Evolutionary conservation across 495 filamentous ascomycete species (phyloP), one percentile per base, ranked within the genome.

Genomic region (Usnea hakonensis): DNA sequence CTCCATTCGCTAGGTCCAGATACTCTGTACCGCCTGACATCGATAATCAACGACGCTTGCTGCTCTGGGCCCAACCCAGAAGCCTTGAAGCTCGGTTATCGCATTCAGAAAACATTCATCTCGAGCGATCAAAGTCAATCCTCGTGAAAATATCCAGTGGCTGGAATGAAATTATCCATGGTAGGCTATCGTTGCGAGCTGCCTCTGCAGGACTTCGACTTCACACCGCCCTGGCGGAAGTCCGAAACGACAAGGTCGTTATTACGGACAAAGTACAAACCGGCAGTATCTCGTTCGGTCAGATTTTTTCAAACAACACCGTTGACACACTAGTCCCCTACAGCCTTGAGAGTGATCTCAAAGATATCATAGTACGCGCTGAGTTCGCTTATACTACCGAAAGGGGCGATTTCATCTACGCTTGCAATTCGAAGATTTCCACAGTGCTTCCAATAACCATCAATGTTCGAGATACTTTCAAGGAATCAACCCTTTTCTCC

Each of bases 381-480:
- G 92, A 97, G 63, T 78, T 94, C 26, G 77, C 74, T 2, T 99
- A 97, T 68, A 78, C 83, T 21, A 97, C 93, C 0, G 79, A 85
- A 7, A 75, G 82, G 17, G 91, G 90, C 2, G 76, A 72, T 36
- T 97, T 94, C 65, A 76, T 79, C 57, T 96, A 87, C 68, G 76
- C 74, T 38, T 81, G 81, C 54, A 84, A 81, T 28, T 79, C 78
- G 14, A 79, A 81, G n/a, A 76, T 90, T 30, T 81, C 85, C 2
- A 86, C 89, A 9, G 75, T 83, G 21, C 77, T 97, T 14, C 90
- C 90, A 0, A 81, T 99, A 43, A 91, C 91, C 21, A 93, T 99
- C 63, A 97, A 97, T 65, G 93, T 99, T 43, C 91, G 97, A 67
- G 95, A 99, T 66, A 84, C 90, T 41, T 99, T 99, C 79, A 95